These are phyloP conservation scores for Mucor piriformis DNA, from an alignment of 371 early-diverging fungal species.

Conservation along the genomic window DNA sequence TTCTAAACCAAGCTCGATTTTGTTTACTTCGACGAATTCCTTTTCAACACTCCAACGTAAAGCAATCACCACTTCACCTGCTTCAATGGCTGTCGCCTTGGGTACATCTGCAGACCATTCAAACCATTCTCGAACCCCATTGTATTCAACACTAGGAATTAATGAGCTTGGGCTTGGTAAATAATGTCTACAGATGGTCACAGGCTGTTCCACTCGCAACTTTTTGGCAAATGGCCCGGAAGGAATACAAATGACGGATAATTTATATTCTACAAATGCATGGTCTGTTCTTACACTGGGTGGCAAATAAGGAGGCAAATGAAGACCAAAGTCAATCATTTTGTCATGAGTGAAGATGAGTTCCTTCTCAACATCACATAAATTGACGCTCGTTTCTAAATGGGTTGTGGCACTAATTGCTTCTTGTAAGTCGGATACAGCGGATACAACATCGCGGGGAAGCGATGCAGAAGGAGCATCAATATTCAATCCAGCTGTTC, in stretches of 20 bases:
- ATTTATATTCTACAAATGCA: conserved; percentile 40
- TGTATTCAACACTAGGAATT: conserved; percentile 38
- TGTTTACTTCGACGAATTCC: conserved; percentile 39
- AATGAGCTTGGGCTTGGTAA: conserved; percentile 44
- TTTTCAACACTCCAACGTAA: conserved; percentile 49
- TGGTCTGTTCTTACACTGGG: conserved; percentile 38
- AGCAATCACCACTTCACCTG: conserved; percentile 41
- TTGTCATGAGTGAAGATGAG: conserved; percentile 38
- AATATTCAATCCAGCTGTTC: conserved; percentile 38
- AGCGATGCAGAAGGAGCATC: conserved; percentile 21
- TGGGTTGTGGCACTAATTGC: conserved; percentile 11
- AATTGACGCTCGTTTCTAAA: conserved; percentile 27
- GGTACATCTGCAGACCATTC: conserved; percentile 48
- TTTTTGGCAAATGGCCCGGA: conserved; percentile 23
- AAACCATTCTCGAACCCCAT: conserved; percentile 44
- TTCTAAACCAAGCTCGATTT: conserved; percentile 37
- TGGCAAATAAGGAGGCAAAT: conserved; percentile 41
- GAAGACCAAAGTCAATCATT: conserved; percentile 43
- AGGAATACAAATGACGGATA: conserved; percentile 36
- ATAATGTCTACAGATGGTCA: conserved; percentile 42
- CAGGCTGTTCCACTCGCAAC: conserved; percentile 23
- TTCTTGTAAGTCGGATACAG: conserved; percentile 15
- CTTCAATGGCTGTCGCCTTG: conserved; percentile 44
- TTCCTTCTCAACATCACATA: conserved; percentile 52
- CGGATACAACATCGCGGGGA: conserved; percentile 12